phyloP scores from a whole-genome alignment of 805 yeast species.

The Hanseniaspora mollemarum region DNA sequence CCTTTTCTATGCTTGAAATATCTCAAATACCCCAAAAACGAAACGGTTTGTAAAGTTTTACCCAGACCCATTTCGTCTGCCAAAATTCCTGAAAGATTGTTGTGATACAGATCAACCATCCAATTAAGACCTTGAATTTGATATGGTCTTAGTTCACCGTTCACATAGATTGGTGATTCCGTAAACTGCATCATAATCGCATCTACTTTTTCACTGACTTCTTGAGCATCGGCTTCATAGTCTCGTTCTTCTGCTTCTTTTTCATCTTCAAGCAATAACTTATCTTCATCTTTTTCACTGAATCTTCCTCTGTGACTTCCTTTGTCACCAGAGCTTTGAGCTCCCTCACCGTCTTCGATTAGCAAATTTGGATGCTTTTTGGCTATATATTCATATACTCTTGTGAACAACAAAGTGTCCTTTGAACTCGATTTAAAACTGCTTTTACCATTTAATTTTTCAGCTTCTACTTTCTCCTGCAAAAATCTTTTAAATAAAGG shows the following conservation, averaged over 20 bases:
- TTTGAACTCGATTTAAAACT: neutral
- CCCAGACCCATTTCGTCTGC: slow-evolving; percentile 87
- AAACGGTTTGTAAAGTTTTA: slow-evolving; percentile 68
- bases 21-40: slow-evolving; percentile 61
- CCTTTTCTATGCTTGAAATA: slow-evolving; percentile 50
- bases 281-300: slow-evolving; percentile 71
- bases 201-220: slow-evolving; percentile 21
- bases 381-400: slow-evolving; percentile 19
- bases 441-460: slow-evolving; percentile 38
- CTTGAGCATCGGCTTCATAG: neutral
- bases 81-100: slow-evolving; percentile 59
- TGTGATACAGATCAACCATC: slow-evolving; percentile 57
- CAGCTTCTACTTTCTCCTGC: slow-evolving; percentile 50
- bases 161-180: slow-evolving; percentile 66
- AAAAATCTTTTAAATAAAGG: slow-evolving; percentile 59
- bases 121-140: slow-evolving; percentile 75
- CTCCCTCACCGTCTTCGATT: slow-evolving; percentile 25
- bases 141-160: slow-evolving; percentile 57
- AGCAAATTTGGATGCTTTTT: slow-evolving; percentile 11
- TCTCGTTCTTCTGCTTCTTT: slow-evolving; percentile 27
- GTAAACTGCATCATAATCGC: slow-evolving; percentile 36
- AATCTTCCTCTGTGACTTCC: slow-evolving; percentile 28
- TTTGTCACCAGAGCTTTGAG: slow-evolving; percentile 22
- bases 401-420: slow-evolving; percentile 31
- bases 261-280: slow-evolving; percentile 55